Evolutionary conservation across 2,329 filamentous ascomycete species (phyloP).

Genomic region (Arthrobotrys conoides): DNA sequence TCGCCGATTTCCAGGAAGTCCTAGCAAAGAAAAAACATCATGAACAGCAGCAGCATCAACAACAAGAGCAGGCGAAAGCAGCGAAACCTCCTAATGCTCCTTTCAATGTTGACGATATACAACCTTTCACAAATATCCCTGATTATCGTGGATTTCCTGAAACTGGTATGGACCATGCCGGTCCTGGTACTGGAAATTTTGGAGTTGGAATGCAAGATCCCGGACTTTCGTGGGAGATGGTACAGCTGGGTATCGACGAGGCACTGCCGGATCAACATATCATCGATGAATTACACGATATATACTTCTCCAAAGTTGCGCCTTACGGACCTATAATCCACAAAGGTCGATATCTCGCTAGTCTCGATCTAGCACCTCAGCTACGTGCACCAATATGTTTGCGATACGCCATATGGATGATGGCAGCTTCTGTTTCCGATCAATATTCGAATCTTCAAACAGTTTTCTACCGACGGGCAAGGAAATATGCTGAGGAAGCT

Average conservation of each 20-base stretch:
- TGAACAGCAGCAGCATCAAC: constrained; percentile 1
- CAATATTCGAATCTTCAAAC: constrained; percentile 85
- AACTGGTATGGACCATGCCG: constrained; percentile 71
- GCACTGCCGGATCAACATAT: constrained; percentile 82
- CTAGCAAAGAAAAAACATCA: constrained; percentile 36
- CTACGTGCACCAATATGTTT: constrained; percentile 88
- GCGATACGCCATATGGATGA: constrained; percentile 95
- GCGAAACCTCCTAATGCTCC: constrained; percentile 63
- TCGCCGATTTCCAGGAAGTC: constrained; percentile 39
- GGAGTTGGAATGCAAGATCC: constrained; percentile 70
- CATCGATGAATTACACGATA: constrained; percentile 86
- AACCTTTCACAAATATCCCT: constrained; percentile 38
- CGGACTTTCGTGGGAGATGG: constrained; percentile 86
- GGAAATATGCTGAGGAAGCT: constrained; percentile 91
- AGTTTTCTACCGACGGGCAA: constrained; percentile 88
- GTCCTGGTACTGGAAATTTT: constrained; percentile 73
- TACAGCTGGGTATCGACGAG: constrained; percentile 85
- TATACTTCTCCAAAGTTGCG: constrained; percentile 93
- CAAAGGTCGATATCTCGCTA: constrained; percentile 85
- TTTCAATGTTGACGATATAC: constrained; percentile 42
- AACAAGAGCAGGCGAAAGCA: constrained; percentile 17
- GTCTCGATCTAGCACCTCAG: constrained; percentile 88
- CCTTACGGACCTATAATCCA: constrained; percentile 90
- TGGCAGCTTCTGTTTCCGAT: constrained; percentile 86
- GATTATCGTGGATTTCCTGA: constrained; percentile 43